Base-by-base conservation (phyloP, 179 eudicot genomes). In the Corrigiola litoralis region DNA sequence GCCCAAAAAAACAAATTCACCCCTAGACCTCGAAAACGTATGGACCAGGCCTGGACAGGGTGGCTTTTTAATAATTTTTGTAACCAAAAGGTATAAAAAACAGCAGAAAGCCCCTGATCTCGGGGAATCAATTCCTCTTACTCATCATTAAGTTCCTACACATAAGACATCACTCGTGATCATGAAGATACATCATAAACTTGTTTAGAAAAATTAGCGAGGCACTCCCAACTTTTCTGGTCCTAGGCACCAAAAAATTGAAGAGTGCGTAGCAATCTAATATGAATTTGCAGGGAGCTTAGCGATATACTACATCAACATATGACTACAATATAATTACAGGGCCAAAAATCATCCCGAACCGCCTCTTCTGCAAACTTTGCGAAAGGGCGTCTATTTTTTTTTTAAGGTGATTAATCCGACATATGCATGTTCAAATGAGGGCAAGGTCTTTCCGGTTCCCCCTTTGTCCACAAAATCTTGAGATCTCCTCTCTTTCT, bases 391-490 rank as follows among this genome's bases (percentile, higher is more conserved):
- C 34, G 32, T 38, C 61, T 61, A 63, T 5, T 55, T 61, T 27
- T n/a, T n/a, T 66, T 70, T 69, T 37, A 61, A 17, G 41, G 44
- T 10, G 47, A 52, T 71, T 84, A 85, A 17, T 82, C 80, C 8
- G 58, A 21, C 47, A 74, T 54, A 47, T 66, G 75, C 67, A 79
- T 78, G 34, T 63, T 73, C 37, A 76, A 37, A 72, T 90, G 97
- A 42, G 84, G 78, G 79, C 97, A 88, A 36, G 75, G 69, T 67
- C 84, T 78, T 57, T 82, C 83, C 1, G 95, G 95, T 60, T 81
- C 87, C 10, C 97, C 95, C 65, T 73, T 81, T 10, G 82, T 65
- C 92, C 97, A 90, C 40, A 90, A 59, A 38, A 72, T 49, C 72
- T 66, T 75, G 61, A 90, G 77, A 44, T 84, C 87, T 4, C 92